phyloP scores from a whole-genome alignment of 768 basidiomycete species.

The Leucocoprinus leucothites region DNA sequence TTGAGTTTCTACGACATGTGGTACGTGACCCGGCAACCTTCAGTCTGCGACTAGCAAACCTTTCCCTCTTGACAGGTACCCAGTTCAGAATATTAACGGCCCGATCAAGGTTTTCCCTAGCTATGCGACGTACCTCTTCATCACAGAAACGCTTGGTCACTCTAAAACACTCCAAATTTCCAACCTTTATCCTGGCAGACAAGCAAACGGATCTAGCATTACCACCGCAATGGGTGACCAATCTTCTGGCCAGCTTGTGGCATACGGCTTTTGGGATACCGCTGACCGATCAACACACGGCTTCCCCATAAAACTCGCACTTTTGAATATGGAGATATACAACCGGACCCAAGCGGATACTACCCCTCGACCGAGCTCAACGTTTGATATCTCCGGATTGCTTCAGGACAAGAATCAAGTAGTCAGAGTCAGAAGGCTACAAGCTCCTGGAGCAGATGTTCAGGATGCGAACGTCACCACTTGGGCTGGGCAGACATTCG shows the following conservation, averaged over 20 bases:
- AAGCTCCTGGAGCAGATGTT: constrained; percentile 47
- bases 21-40: constrained; percentile 21
- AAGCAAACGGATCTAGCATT: constrained; percentile 49
- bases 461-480: constrained; percentile 39
- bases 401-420: constrained; percentile 23
- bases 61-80: constrained; percentile 33
- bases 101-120: constrained; percentile 49
- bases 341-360: constrained; percentile 38
- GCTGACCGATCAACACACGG: constrained; percentile 19
- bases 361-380: constrained; percentile 34
- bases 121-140: constrained; percentile 50
- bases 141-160: constrained; percentile 43
- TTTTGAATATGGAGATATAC: constrained; percentile 50
- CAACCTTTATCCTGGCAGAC: constrained; percentile 50
- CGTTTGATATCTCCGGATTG: constrained; percentile 45
- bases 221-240: constrained; percentile 47
- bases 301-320: constrained; percentile 42
- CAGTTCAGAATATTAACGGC: constrained; percentile 45
- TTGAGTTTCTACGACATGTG: constrained; percentile 47
- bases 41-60: background rate
- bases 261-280: constrained; percentile 50
- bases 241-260: constrained; percentile 46
- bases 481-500: constrained; percentile 51
- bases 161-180: constrained; percentile 42
- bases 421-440: constrained; percentile 38